phyloP scores from a whole-genome alignment of 2,329 filamentous ascomycete genomes.

The Colletotrichum aenigma region DNA sequence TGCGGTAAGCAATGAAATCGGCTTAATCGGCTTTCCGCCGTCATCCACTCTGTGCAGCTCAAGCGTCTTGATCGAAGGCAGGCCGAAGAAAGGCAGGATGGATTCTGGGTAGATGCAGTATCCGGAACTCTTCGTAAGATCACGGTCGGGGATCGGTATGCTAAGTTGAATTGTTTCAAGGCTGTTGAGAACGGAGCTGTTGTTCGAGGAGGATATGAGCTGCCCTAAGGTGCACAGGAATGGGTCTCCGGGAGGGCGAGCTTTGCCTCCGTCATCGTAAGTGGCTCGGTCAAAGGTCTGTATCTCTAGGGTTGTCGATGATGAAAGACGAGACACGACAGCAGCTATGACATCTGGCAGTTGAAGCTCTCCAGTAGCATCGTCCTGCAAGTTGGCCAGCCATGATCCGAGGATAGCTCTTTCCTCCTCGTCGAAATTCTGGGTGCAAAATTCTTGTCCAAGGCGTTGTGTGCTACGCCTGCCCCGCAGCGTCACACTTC shows the following conservation, averaged over 20 bases:
- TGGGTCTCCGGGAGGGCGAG: neutral
- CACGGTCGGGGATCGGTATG: neutral
- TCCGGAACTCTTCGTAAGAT: neutral
- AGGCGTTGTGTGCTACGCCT: fast-evolving
- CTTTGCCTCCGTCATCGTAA: neutral
- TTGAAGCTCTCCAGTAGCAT: neutral
- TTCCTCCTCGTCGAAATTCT: neutral
- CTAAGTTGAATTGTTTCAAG: neutral
- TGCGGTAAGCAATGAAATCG: neutral
- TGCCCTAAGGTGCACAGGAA: neutral
- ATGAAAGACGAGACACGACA: neutral
- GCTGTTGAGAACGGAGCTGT: neutral
- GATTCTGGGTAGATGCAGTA: neutral
- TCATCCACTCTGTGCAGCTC: neutral
- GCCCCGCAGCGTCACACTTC: neutral
- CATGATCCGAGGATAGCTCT: neutral
- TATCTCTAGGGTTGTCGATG: neutral
- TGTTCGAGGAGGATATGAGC: neutral
- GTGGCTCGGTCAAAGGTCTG: neutral
- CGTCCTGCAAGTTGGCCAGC: neutral
- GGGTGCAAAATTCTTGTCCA: neutral
- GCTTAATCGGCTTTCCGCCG: neutral
- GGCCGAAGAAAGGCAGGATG: neutral
- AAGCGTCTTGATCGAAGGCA: neutral
- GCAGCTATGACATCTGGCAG: neutral